These are phyloP conservation scores for Neltuma alba DNA, from an alignment of 306 rosid species.

Conservation along the genomic window DNA sequence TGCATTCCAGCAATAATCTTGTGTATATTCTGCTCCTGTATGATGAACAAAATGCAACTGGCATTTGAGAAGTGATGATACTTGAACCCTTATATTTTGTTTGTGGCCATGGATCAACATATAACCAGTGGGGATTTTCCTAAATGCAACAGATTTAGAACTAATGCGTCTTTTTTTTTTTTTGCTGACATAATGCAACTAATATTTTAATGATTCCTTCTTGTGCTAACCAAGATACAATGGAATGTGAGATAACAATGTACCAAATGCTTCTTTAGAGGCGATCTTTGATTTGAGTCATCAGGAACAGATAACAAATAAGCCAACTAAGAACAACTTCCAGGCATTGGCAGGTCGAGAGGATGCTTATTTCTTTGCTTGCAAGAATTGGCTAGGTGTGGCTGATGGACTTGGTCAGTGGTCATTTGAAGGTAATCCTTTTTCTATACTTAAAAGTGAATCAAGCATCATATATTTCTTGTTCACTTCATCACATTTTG, in stretches of 20 bases:
- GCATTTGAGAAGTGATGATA: too few species aligned
- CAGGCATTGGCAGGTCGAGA: slow-evolving; percentile 78
- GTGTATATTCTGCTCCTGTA: too few species aligned
- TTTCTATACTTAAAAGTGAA: slow-evolving; percentile 25
- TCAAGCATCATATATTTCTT: slow-evolving; percentile 21
- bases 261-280: not conserved
- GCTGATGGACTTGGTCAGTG: slow-evolving; percentile 84
- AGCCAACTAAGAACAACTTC: slow-evolving; percentile 55
- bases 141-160: too few species aligned
- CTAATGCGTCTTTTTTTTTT: too few species aligned
- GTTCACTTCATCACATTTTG: not conserved
- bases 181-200: too few species aligned
- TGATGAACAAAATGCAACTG: too few species aligned
- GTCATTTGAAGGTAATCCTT: slow-evolving; percentile 70
- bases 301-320: slow-evolving; percentile 34
- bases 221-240: not conserved
- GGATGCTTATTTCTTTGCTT: slow-evolving; percentile 69
- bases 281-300: slow-evolving; percentile 24
- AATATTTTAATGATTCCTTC: too few species aligned
- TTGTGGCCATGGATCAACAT: too few species aligned
- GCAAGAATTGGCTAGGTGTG: slow-evolving; percentile 72
- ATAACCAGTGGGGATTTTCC: too few species aligned
- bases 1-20: too few species aligned
- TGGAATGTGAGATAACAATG: not conserved
- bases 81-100: too few species aligned